Evolutionary conservation across 2,329 filamentous ascomycete species (phyloP).

Genomic region (Rhynchosporium secalis): DNA sequence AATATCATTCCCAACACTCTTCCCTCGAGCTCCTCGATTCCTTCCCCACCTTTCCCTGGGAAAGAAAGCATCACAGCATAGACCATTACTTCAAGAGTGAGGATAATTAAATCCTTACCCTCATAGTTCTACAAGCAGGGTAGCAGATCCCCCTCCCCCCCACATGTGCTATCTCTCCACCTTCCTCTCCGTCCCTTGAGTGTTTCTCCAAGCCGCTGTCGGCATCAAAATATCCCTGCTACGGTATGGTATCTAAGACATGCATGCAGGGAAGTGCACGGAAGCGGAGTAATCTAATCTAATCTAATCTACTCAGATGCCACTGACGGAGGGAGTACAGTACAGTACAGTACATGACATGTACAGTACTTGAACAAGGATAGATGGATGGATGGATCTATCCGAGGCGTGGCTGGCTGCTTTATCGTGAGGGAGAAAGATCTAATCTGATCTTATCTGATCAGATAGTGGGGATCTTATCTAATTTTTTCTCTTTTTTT

Average conservation of each 20-base stretch:
- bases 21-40: too few relatives aligned
- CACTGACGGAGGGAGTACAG: background rate
- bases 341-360: background rate
- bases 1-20: too few relatives aligned
- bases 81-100: too few relatives aligned
- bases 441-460: constrained; percentile 3
- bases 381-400: background rate
- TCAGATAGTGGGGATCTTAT: background rate
- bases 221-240: background rate
- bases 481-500: background rate
- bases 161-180: too few relatives aligned
- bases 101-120: too few relatives aligned
- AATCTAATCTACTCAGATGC: constrained; percentile 8
- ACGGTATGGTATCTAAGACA: background rate
- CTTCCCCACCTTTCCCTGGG: too few relatives aligned
- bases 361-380: background rate
- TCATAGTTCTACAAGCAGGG: too few relatives aligned
- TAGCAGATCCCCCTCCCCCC: too few relatives aligned
- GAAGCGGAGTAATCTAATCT: background rate
- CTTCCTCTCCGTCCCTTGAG: too few relatives aligned
- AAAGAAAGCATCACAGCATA: too few relatives aligned
- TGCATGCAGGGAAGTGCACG: background rate
- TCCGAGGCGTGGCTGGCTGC: background rate
- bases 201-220: background rate
- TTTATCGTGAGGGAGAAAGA: background rate